These are phyloP conservation scores for Speleostelium caveatum DNA, from an alignment of 78 protist species.

Conservation along the genomic window DNA sequence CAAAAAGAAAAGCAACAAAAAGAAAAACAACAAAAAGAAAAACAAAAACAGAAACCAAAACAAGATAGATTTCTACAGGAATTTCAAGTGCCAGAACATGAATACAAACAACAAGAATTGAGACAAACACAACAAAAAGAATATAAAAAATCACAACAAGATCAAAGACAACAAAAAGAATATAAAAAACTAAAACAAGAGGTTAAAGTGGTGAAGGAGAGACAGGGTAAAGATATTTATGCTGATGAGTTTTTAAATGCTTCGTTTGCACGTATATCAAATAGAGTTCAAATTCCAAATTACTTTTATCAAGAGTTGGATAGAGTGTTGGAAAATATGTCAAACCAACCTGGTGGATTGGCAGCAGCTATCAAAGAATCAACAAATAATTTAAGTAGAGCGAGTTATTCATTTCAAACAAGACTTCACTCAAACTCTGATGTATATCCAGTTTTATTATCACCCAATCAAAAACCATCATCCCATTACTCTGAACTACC, in stretches of 20 bases:
- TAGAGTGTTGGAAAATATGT: too few species aligned
- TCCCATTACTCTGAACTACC: neutral
- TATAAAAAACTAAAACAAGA: neutral
- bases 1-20: neutral
- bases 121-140: neutral
- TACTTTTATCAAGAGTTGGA: too few species aligned
- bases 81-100: neutral
- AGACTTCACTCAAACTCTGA: neutral
- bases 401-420: neutral
- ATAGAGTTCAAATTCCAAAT: neutral
- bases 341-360: too few species aligned
- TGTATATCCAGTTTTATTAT: neutral
- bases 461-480: neutral
- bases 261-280: neutral
- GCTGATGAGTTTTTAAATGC: neutral
- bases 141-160: neutral
- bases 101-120: neutral
- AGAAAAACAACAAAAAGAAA: neutral
- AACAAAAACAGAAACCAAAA: neutral
- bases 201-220: too few species aligned
- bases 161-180: neutral
- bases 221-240: neutral
- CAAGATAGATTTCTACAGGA: neutral
- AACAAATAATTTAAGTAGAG: too few species aligned
- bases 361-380: too few species aligned